A percentile compares a stretch with the other conserved stretches of the same genome.
These are phyloP conservation scores for Talaromyces pinophilus DNA, from an alignment of 2,329 filamentous ascomycete genomes.

Conservation along the genomic window DNA sequence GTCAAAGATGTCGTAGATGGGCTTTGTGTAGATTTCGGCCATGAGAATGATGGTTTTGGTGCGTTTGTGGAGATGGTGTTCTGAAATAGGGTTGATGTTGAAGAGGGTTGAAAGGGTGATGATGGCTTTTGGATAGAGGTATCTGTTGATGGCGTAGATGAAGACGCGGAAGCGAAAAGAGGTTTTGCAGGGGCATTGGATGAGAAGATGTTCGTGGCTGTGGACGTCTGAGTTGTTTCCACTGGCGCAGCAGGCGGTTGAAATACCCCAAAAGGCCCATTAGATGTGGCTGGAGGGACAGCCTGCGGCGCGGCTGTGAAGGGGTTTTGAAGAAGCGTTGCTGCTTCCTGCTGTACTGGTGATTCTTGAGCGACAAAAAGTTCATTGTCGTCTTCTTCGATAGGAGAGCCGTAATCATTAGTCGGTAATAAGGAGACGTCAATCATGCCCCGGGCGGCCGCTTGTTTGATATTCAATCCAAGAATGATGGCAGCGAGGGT, in stretches of 20 bases:
- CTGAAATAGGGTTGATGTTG: constrained; percentile 5
- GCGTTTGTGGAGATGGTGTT: background rate
- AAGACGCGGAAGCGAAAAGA: constrained; percentile 4
- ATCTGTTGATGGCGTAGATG: background rate
- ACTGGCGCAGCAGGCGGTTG: background rate
- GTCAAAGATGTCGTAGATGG: background rate
- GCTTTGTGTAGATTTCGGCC: background rate
- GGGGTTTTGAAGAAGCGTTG: background rate
- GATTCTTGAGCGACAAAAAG: constrained; percentile 44
- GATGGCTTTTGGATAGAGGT: background rate
- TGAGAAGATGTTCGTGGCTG: background rate
- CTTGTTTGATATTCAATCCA: constrained; percentile 56
- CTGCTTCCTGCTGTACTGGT: constrained; percentile 21
- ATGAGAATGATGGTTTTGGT: constrained; percentile 13
- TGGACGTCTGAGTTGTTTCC: background rate
- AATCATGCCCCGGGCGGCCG: constrained; percentile 53
- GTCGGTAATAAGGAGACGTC: constrained; percentile 42
- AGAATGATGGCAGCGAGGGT: constrained; percentile 59
- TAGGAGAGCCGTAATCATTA: constrained; percentile 33
- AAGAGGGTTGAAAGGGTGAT: constrained; percentile 3
- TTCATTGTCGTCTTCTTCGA: constrained; percentile 36
- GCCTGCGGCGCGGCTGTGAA: background rate
- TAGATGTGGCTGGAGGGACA: background rate
- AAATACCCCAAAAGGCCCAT: background rate
- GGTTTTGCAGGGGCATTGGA: background rate